phyloP scores from a whole-genome alignment of 108 stramenopile genomes.

The Conticribra weissflogii region DNA sequence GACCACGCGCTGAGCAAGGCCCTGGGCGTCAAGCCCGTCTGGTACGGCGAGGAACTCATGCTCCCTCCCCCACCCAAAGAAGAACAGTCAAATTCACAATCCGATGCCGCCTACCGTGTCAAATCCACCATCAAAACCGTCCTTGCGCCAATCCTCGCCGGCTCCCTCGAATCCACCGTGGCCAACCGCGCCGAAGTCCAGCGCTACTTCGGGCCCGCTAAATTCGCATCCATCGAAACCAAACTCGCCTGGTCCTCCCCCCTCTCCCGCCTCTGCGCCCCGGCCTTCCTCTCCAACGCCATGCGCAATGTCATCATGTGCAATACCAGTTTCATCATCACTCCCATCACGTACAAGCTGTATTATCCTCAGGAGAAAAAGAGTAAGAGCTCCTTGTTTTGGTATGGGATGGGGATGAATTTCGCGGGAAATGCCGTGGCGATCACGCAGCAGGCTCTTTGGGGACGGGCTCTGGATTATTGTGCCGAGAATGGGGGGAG shows the following conservation, averaged over 20 bases:
- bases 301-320: conserved; percentile 69
- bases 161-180: conserved; percentile 60
- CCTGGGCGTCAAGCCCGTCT: conserved; percentile 56
- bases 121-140: conserved; percentile 46
- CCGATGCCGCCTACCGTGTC: conserved; percentile 18
- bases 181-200: conserved; percentile 81
- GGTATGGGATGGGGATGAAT: conserved; percentile 76
- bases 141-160: conserved; percentile 59
- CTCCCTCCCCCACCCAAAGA: conserved; percentile 29
- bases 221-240: conserved; percentile 54
- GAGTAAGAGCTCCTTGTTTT: conserved; percentile 59
- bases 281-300: conserved; percentile 50
- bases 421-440: conserved; percentile 74
- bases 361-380: conserved; percentile 81
- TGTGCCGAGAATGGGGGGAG: conserved; percentile 32
- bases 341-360: conserved; percentile 68
- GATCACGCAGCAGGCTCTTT: conserved; percentile 82
- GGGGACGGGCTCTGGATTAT: conserved; percentile 73
- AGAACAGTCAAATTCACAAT: conserved; percentile 1
- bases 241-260: conserved; percentile 34
- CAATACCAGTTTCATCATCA: conserved; percentile 64
- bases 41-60: conserved; percentile 73
- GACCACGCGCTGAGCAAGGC: conserved; percentile 59
- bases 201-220: conserved; percentile 62
- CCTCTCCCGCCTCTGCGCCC: conserved; percentile 36